Evolutionary conservation across 805 yeast genomes (phyloP), one percentile per base, ranked within the genome.

Genomic region (Barnettozyma salicaria): DNA sequence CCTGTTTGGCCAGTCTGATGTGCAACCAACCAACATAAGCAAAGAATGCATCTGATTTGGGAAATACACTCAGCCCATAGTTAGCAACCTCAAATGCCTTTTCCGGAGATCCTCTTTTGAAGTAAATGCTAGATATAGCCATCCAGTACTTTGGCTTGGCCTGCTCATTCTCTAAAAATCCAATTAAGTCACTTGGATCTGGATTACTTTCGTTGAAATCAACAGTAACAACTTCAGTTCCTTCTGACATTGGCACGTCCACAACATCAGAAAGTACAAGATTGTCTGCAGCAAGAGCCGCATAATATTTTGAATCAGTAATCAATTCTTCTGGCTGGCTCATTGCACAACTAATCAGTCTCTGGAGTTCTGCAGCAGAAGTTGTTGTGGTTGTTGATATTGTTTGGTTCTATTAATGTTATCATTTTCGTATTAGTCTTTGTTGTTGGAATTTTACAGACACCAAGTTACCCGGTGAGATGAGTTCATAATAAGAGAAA

Each of bases 181-280:
- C 73, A 46, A 83, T 77, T 44, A 92, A 68, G 53, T 92, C 97
- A 30, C 76, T 70, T 5, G 96, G 85, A 57, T 90, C 96, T 5
- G 96, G 95, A 39, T 88, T 67, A 53, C n/a, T n/a, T n/a, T 90
- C 97, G 24, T 78, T 77, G 42, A 83, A 70, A 52, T 88, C 90
- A 48, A 92, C 75, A 36, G 86, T 81, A 45, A 90, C 96, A 43
- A 86, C 83, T 61, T 88, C 95, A 50, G 81, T 84, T 40, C 80
- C 78, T 39, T 73, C 81, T 44, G 70, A 70, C 55, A 87, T 65
- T 29, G 95, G 96, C 52, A 90, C 81, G 58, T 66, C 70, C 28
- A 65, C 36, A 7, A 44, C 29, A 19, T 42, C 36, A 6, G 34
- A 22, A 11, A 19, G 32, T 2, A 35, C 36, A 9, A 34, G 32